These are phyloP conservation scores for Castanospermum australe DNA, from an alignment of 306 rosid species.

Conservation along the genomic window DNA sequence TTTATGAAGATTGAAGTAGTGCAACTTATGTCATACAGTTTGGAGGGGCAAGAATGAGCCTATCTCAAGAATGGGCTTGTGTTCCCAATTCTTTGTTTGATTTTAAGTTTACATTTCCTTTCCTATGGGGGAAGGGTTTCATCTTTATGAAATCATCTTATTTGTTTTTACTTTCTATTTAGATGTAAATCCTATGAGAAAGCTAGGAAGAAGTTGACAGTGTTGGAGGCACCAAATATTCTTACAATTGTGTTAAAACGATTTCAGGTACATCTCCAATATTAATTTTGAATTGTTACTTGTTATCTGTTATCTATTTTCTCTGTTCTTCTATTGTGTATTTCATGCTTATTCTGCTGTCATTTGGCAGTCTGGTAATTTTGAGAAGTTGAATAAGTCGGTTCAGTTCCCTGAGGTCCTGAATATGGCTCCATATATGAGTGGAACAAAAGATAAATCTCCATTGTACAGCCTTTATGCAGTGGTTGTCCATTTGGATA, in stretches of 20 bases:
- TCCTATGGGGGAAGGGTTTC: background rate
- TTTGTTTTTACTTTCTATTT: conserved; percentile 14
- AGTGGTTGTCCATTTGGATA: conserved; percentile 82
- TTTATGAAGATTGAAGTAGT: background rate
- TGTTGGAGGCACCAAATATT: conserved; percentile 78
- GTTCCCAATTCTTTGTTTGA: background rate
- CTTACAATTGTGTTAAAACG: conserved; percentile 80
- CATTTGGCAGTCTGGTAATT: conserved; percentile 65
- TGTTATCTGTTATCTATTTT: conserved; percentile 14
- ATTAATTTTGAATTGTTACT: conserved; percentile 7
- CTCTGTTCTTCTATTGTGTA: background rate
- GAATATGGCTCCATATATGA: conserved; percentile 71
- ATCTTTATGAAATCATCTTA: background rate
- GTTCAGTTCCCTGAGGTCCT: conserved; percentile 67
- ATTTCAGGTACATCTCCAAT: conserved; percentile 55
- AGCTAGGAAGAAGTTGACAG: conserved; percentile 72
- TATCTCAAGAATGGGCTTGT: background rate
- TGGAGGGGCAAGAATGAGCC: background rate
- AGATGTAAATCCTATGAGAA: conserved; percentile 82
- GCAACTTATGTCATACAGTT: background rate
- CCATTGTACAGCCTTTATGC: conserved; percentile 70
- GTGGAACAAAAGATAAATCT: conserved; percentile 51
- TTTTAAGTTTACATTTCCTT: background rate
- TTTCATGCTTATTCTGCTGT: conserved; percentile 30
- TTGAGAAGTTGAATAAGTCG: conserved; percentile 66